Percentiles rank a stretch among this genome's conserved stretches.
Conservation (phyloP, 345 rosid genomes). For the Lagerstroemia speciosa region DNA sequence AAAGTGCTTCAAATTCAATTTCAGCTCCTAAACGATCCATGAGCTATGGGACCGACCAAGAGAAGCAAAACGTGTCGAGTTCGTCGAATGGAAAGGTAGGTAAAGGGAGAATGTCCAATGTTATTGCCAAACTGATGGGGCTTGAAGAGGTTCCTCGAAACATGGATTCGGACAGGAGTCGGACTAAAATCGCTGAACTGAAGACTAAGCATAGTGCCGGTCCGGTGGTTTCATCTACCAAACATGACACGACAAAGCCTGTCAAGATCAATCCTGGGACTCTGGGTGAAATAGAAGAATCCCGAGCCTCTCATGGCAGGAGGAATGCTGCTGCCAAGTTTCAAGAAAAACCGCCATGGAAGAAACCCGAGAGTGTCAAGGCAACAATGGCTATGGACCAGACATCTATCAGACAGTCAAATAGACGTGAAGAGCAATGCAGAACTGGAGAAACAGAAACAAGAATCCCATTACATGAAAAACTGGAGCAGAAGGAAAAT, state of each 20-base stretch:
- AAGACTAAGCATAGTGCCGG: constrained; percentile 24
- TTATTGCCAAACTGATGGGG: constrained; percentile 85
- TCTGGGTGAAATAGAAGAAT: constrained; percentile 13
- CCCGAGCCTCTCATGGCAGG: not conserved
- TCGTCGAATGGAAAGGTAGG: constrained; percentile 33
- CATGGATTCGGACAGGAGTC: constrained; percentile 21
- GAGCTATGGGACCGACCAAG: constrained; percentile 23
- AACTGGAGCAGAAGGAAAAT: constrained; percentile 13
- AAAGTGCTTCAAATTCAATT: constrained; percentile 22
- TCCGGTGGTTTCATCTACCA: constrained; percentile 10
- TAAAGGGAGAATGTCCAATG: constrained; percentile 69
- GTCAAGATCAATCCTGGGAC: constrained; percentile 16
- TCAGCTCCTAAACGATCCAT: constrained; percentile 30
- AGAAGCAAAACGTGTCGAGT: constrained; percentile 20
- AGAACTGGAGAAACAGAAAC: constrained; percentile 7
- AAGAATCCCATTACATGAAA: constrained; percentile 18
- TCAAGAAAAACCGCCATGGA: constrained; percentile 21
- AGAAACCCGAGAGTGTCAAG: constrained; percentile 31
- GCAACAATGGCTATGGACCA: constrained; percentile 24
- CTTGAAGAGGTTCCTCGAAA: constrained; percentile 57
- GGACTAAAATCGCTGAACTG: constrained; percentile 16
- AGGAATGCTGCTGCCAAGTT: constrained; percentile 23
- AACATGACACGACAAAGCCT: constrained; percentile 20
- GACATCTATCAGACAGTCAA: constrained; percentile 15
- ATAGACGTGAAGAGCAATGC: constrained; percentile 10